Evolutionary conservation across 768 basidiomycete species (phyloP), one percentile per base, ranked within the genome.

Genomic region (Auricularia sp.): DNA sequence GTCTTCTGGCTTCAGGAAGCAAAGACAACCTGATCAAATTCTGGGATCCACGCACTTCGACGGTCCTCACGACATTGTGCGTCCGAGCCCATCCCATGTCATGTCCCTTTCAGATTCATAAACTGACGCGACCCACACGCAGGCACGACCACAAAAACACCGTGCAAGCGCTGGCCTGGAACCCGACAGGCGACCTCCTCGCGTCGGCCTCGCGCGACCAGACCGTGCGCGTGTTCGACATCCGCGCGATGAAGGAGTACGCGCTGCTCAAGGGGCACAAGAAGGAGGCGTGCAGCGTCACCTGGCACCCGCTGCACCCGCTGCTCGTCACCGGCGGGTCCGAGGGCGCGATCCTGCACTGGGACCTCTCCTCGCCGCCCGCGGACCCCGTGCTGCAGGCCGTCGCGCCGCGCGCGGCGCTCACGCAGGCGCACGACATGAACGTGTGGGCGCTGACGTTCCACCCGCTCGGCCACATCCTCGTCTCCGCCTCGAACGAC

Each of bases 11-110:
- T 4, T 94, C 92, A 3, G 97, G 97, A 33, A 93, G 91, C 70
- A 98, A 98, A 76, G 97, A 99, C 76, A 97, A 98, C 74, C 84
- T 93, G 69, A 93, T 98, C 76, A 98, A 98, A 71, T 99, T 99
- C 77, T 99, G 97, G 97, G 97, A 99, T 74, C 97, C 97, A 23
- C 82, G 97, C 43, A 93, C 92, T 10, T 92, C 90, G 42, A 94
- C 91, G 0, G 86, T 87, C 10, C 81, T 99, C 6, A 92, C 93
- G 4, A 97, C 95, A 0, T 77, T 98, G 94, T 95, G 73, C 66
- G 88, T 29, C 2, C 29, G 29, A 29, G 29, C 29, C 29, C 29
- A 29, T 29, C 76, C 21, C 21, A 59, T 54, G 35, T 61, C 3
- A 64, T 16, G 34, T 35, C 6, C 43, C 36, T 44, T 44, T 34